Percentiles rank a stretch among this genome's conserved stretches.
Evolutionary conservation across 495 filamentous ascomycete genomes (phyloP).

Genomic region (Pseudomonodictys pantanalensis): DNA sequence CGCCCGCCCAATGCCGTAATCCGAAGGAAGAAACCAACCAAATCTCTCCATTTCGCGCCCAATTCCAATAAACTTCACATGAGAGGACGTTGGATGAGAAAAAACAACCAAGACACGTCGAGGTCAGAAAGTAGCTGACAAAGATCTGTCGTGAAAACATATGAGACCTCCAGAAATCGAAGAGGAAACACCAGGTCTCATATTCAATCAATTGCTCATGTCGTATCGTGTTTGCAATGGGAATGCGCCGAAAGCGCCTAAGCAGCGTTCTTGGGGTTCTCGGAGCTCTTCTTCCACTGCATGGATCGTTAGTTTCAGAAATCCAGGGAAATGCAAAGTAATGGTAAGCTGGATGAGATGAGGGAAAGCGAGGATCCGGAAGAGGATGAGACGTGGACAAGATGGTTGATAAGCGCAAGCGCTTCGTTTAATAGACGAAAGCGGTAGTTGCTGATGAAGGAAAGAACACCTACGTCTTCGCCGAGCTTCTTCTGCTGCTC

Average conservation of each 20-base stretch:
- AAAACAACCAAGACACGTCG: no score
- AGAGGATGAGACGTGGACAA: not conserved
- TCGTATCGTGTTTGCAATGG: not conserved
- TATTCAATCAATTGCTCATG: no score
- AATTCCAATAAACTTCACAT: no score
- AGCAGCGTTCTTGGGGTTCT: conserved; percentile 28
- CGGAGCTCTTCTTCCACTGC: conserved; percentile 23
- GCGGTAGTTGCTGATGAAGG: not conserved
- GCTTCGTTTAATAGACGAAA: no score
- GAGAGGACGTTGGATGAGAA: no score
- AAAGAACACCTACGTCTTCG: conserved; percentile 14
- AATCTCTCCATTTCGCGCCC: not conserved
- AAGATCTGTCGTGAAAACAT: no score
- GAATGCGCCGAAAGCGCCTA: not conserved
- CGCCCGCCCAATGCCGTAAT: not conserved
- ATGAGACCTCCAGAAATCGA: no score
- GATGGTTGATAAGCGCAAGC: no score
- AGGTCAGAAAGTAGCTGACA: no score
- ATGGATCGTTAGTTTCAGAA: conserved; percentile 5
- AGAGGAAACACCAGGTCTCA: not conserved
- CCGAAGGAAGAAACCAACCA: not conserved
- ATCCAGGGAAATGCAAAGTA: not conserved
- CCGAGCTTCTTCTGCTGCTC: conserved; percentile 32
- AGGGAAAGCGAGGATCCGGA: not conserved
- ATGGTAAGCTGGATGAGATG: not conserved